Evolutionary conservation across 228 moss, liverwort and hornwort genomes (phyloP), one percentile per base, ranked within the genome.

Genomic region (Sphagnum fallax): DNA sequence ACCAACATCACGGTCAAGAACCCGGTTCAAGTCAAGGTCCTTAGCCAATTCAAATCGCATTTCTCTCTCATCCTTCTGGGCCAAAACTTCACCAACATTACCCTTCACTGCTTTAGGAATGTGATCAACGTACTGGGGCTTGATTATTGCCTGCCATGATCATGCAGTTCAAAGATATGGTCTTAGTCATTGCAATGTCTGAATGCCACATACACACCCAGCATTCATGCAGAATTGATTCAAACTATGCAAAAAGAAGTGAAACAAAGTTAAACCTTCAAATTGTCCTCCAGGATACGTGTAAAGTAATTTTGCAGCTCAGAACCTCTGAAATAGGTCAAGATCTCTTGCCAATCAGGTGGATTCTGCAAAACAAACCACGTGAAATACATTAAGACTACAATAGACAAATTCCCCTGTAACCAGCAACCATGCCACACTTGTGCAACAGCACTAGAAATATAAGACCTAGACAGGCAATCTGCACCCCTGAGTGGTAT

Each of bases 291-390:
- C 70, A 98, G 74, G 76, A 98, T 98, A 62, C 97, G 85, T 4
- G 97, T 98, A 61, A 98, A 98, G 64, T 98, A 98, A 77, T 98
- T 98, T 59, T 93, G 97, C 12, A 98, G 90, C 66, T 98, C 97
- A 63, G 97, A 98, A 52, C 97, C 97, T 74, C 97, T 90, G 75
- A 98, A 98, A 53, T 98, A 91, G 9, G 97, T 98, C 77, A 98
- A 65, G 67, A 98, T 98, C 65, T 98, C 97, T 76, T 93, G 93
- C 97, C 97, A 98, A 57, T 98, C 97, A 5, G 97, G 97, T n/a
- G 97, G 93, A 74, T 86, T 98, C 97, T 98, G 85, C 67, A 70
- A 51, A 32, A 67, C 13, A 5, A 69, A 14, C 55, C 55, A 55
- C 55, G 0, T 32, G 2, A 32, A 32, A 32, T 32, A 32, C 32